These are phyloP conservation scores for Corymbia calophylla DNA, from an alignment of 441 rosid species.

Conservation along the genomic window DNA sequence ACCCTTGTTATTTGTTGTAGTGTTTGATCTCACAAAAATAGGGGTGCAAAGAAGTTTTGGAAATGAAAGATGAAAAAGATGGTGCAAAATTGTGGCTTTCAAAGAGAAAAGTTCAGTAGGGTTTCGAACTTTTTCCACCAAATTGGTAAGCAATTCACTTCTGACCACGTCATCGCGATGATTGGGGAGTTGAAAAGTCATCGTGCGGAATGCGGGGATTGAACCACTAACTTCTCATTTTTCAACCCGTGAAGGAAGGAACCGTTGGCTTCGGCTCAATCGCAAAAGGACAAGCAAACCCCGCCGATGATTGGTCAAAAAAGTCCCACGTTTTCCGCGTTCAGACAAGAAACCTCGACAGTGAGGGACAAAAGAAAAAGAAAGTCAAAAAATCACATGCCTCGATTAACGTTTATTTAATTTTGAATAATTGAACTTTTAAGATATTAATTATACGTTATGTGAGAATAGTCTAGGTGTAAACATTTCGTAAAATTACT, in stretches of 20 bases:
- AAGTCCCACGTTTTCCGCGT: accelerated
- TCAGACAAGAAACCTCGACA: too few relatives aligned
- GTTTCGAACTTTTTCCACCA: background rate
- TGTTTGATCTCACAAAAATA: background rate
- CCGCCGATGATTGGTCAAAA: background rate
- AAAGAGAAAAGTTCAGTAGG: background rate
- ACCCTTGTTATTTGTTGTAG: background rate
- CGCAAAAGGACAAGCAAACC: background rate
- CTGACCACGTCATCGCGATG: background rate
- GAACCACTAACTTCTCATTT: background rate
- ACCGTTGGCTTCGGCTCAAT: background rate
- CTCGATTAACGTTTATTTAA: background rate
- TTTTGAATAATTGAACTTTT: background rate
- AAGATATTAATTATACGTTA: background rate
- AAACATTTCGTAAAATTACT: background rate
- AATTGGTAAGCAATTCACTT: background rate
- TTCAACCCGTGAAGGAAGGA: background rate
- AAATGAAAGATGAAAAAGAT: background rate
- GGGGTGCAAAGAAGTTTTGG: background rate
- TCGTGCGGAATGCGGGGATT: background rate
- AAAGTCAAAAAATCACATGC: background rate
- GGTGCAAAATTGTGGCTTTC: background rate
- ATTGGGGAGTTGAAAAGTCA: background rate
- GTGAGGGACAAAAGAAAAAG: background rate
- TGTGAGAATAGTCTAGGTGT: background rate